These are phyloP conservation scores for Colletotrichum shisoi DNA, from an alignment of 2,329 filamentous ascomycete genomes.

Conservation along the genomic window DNA sequence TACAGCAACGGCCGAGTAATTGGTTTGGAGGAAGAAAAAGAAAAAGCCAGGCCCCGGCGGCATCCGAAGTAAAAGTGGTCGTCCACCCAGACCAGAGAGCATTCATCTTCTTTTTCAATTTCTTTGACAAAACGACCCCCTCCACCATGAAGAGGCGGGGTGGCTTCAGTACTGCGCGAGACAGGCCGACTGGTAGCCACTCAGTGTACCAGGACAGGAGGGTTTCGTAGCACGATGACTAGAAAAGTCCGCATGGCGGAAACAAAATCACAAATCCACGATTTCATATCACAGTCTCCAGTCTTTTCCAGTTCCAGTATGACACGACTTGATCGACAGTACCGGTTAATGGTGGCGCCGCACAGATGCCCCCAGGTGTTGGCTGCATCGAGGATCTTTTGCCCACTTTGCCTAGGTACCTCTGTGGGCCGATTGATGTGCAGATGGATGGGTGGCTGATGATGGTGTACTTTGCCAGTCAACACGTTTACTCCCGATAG, in stretches of 20 bases:
- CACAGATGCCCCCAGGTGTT: not conserved
- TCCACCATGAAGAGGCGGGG: conserved; percentile 21
- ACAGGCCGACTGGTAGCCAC: conserved; percentile 26
- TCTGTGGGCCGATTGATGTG: not conserved
- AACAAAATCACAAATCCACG: conserved; percentile 12
- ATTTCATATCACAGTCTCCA: not conserved
- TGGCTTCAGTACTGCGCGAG: conserved; percentile 28
- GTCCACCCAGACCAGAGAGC: conserved; percentile 21
- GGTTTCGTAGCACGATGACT: conserved; percentile 20
- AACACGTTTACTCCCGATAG: not conserved
- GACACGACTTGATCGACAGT: not conserved
- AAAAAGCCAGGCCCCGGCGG: conserved; percentile 28
- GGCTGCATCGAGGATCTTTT: conserved; percentile 10
- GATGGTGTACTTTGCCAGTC: not conserved
- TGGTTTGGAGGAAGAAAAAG: not conserved
- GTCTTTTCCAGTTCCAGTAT: not conserved
- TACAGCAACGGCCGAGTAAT: conserved; percentile 40
- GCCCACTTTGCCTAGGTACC: not conserved
- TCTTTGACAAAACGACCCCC: conserved; percentile 27
- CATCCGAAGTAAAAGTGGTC: conserved; percentile 17
- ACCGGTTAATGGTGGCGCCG: not conserved
- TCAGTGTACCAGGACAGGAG: conserved; percentile 26
- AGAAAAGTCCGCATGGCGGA: conserved; percentile 27
- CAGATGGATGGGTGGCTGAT: not conserved
- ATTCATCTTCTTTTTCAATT: conserved; percentile 34